Evolutionary conservation across 2,329 filamentous ascomycete genomes (phyloP).

Genomic region (Fusarium fujikuroi): DNA sequence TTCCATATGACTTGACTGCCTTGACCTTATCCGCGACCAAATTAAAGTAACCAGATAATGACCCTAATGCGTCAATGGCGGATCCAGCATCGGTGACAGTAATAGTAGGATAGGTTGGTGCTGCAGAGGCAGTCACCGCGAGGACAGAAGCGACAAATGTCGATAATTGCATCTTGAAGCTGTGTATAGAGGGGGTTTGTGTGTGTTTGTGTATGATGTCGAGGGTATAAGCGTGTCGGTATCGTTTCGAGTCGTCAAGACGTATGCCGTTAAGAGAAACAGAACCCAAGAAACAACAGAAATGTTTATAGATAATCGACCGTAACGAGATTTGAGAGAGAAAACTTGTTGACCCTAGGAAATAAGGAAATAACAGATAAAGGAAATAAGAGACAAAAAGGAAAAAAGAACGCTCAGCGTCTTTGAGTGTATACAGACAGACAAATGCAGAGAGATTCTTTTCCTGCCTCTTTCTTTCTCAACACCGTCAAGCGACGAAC

Average conservation of each 20-base stretch:
- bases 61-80: conserved; percentile 54
- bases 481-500: conserved; percentile 19
- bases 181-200: conserved; percentile 8
- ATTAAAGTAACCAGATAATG: conserved; percentile 71
- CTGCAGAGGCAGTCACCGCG: conserved; percentile 58
- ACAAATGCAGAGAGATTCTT: conserved; percentile 37
- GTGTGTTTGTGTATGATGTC: conserved; percentile 1
- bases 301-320: conserved; percentile 21
- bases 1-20: conserved; percentile 54
- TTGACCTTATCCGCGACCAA: conserved; percentile 66
- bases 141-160: conserved; percentile 58
- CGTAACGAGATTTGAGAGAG: conserved; percentile 15
- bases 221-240: conserved; percentile 6
- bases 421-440: conserved; percentile 26
- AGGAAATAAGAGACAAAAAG: conserved; percentile 27
- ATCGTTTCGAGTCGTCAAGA: conserved; percentile 30
- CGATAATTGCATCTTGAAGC: conserved; percentile 61
- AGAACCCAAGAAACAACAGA: conserved; percentile 19
- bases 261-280: conserved; percentile 27
- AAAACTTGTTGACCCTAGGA: conserved; percentile 33
- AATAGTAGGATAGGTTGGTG: conserved; percentile 54
- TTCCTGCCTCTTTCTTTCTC: conserved; percentile 32
- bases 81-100: conserved; percentile 52
- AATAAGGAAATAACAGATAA: conserved; percentile 42
- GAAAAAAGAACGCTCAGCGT: conserved; percentile 37